A percentile compares a stretch with the other conserved stretches of the same genome.
phyloP scores from a whole-genome alignment of 179 eudicot species.

The Amaranthus tricolor region DNA sequence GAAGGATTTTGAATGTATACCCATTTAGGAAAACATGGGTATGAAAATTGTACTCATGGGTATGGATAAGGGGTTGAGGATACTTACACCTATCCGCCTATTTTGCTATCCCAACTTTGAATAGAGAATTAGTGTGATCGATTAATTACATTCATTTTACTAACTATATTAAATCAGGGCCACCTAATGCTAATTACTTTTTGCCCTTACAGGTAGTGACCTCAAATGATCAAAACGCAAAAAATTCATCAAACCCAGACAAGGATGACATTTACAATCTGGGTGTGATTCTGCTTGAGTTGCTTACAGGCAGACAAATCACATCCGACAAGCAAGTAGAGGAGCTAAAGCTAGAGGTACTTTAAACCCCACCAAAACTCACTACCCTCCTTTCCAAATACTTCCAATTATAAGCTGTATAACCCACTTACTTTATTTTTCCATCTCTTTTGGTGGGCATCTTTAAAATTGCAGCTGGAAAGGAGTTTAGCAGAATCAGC shows the following conservation, averaged over 20 bases:
- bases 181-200: no score
- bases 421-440: neutral
- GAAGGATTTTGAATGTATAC: no score
- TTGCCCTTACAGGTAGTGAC: slow-evolving; percentile 20
- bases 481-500: slow-evolving; percentile 68
- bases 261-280: slow-evolving; percentile 73
- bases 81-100: no score
- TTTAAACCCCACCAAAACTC: slow-evolving; percentile 8
- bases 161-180: no score
- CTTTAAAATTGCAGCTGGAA: slow-evolving; percentile 49
- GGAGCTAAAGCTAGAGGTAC: slow-evolving; percentile 67
- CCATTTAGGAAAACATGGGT: no score
- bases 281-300: slow-evolving; percentile 68
- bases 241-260: slow-evolving; percentile 43
- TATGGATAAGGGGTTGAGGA: no score
- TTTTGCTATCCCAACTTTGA: no score
- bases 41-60: no score
- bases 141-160: no score
- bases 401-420: neutral
- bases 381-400: neutral
- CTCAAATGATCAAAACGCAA: slow-evolving; percentile 15
- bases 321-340: slow-evolving; percentile 51
- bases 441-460: neutral
- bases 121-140: no score
- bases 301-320: slow-evolving; percentile 67